Evolutionary conservation across 2,329 filamentous ascomycete species (phyloP).

Genomic region (Xylaria sp.): DNA sequence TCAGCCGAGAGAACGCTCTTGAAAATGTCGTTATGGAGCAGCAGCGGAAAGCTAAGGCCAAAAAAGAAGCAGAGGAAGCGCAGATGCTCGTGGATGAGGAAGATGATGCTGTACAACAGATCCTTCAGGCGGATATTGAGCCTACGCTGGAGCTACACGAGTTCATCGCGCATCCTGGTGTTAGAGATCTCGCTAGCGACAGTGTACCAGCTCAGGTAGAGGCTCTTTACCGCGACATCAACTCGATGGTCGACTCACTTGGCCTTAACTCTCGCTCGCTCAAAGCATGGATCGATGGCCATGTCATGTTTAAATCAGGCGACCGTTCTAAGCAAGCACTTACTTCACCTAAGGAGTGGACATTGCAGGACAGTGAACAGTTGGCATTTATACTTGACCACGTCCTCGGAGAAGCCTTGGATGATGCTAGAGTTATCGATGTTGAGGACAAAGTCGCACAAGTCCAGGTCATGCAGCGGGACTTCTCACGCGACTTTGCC

Average conservation of each 20-base stretch:
- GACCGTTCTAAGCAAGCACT: slow-evolving; percentile 61
- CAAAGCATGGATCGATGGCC: slow-evolving; percentile 60
- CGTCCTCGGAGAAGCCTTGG: slow-evolving; percentile 59
- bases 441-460: slow-evolving; percentile 63
- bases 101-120: slow-evolving; percentile 60
- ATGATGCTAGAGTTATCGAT: slow-evolving; percentile 62
- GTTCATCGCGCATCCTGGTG: slow-evolving; percentile 60
- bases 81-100: slow-evolving; percentile 61
- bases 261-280: slow-evolving; percentile 75
- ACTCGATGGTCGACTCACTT: slow-evolving; percentile 90
- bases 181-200: slow-evolving; percentile 48
- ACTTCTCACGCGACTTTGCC: slow-evolving; percentile 65
- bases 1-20: slow-evolving; percentile 35
- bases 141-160: slow-evolving; percentile 59
- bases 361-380: slow-evolving; percentile 68
- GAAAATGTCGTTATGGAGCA: slow-evolving; percentile 47
- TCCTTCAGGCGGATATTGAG: slow-evolving; percentile 55
- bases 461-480: slow-evolving; percentile 62
- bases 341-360: slow-evolving; percentile 63
- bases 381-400: slow-evolving; percentile 59
- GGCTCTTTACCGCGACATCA: slow-evolving; percentile 71
- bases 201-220: slow-evolving; percentile 59
- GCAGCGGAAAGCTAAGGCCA: slow-evolving; percentile 48
- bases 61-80: slow-evolving; percentile 52
- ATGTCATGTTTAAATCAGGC: slow-evolving; percentile 51